Conservation (phyloP, 192 early-diverging fungal species). For the Mortierella antarctica region DNA sequence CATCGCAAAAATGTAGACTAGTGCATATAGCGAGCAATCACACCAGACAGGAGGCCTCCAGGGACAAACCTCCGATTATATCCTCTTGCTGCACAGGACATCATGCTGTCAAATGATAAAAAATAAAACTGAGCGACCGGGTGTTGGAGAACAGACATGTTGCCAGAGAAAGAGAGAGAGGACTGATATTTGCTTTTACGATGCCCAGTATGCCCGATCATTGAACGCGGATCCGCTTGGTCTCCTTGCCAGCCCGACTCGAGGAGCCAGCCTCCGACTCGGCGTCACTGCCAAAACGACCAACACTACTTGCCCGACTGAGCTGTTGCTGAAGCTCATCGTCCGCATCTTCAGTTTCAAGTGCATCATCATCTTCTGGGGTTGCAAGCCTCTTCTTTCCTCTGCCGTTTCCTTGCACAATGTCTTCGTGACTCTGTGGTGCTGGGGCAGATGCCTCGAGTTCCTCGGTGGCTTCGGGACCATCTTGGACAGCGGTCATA, state of each 20-base stretch:
- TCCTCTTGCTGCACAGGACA: background rate
- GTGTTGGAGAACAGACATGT: background rate
- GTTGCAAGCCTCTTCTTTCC: conserved; percentile 24
- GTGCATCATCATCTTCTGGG: background rate
- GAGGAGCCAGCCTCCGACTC: background rate
- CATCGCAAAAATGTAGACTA: background rate
- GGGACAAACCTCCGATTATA: background rate
- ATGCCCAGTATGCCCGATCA: background rate
- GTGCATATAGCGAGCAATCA: too few relatives aligned
- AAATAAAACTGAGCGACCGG: background rate
- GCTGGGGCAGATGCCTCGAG: background rate
- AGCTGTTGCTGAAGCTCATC: background rate
- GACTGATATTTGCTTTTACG: background rate
- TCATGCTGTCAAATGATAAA: conserved; percentile 1
- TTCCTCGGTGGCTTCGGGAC: background rate
- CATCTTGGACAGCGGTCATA: background rate
- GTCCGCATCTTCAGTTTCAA: conserved; percentile 5
- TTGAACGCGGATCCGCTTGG: conserved; percentile 37
- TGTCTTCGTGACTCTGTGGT: background rate
- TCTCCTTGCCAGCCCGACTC: conserved; percentile 14
- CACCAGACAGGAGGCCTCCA: too few relatives aligned
- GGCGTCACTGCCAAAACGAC: background rate
- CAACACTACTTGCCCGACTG: too few relatives aligned
- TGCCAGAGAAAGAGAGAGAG: background rate
- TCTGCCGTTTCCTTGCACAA: background rate